These are phyloP conservation scores for Russula foetens DNA, from an alignment of 768 basidiomycete genomes.

Conservation along the genomic window DNA sequence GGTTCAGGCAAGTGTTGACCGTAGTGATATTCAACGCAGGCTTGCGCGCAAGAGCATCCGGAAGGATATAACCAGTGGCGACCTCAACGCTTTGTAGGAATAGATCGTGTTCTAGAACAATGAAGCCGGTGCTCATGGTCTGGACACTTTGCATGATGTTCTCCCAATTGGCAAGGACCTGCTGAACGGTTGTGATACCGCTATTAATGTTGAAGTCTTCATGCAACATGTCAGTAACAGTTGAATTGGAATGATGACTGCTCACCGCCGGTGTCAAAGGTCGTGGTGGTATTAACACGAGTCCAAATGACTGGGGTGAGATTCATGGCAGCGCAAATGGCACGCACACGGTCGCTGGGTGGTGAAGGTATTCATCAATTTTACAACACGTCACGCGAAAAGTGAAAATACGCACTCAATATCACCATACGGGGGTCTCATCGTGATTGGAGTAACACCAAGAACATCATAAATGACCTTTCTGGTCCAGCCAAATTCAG, in stretches of 20 bases:
- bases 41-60: slow-evolving; percentile 61
- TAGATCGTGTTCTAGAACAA: slow-evolving; percentile 81
- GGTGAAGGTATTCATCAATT: slow-evolving; percentile 9
- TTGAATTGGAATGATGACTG: slow-evolving; percentile 1
- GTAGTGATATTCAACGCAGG: slow-evolving; percentile 62
- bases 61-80: slow-evolving; percentile 80
- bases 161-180: slow-evolving; percentile 67
- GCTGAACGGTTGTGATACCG: slow-evolving; percentile 45
- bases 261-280: slow-evolving; percentile 65
- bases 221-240: slow-evolving; percentile 4
- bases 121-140: slow-evolving; percentile 64
- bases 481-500: slow-evolving; percentile 82
- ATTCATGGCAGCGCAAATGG: slow-evolving; percentile 76
- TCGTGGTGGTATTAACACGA: slow-evolving; percentile 45
- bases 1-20: slow-evolving; percentile 60
- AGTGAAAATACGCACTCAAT: slow-evolving; percentile 45
- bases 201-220: slow-evolving; percentile 76
- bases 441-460: slow-evolving; percentile 69
- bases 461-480: slow-evolving; percentile 78
- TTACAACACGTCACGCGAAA: background rate
- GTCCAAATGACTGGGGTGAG: slow-evolving; percentile 83
- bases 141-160: slow-evolving; percentile 58
- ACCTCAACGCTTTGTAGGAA: slow-evolving; percentile 81
- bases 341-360: slow-evolving; percentile 76
- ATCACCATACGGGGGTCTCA: slow-evolving; percentile 79